Conservation (phyloP, 1,284 basidiomycete species). For the Thecaphora frezii region DNA sequence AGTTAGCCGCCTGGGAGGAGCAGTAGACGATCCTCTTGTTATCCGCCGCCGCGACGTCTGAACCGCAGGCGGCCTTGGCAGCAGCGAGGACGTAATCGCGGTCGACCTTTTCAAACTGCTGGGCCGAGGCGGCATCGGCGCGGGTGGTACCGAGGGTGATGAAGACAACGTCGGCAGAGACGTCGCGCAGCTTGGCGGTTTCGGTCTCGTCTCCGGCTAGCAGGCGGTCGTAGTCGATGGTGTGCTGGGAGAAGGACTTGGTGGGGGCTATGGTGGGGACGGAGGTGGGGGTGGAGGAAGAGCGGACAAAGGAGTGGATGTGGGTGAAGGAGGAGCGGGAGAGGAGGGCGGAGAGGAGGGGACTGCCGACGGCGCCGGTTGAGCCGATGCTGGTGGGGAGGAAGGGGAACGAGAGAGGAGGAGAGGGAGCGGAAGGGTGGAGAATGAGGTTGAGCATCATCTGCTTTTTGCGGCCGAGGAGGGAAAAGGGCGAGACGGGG, state of each 20-base stretch:
- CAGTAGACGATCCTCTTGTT: slow-evolving; percentile 68
- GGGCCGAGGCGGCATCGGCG: slow-evolving; percentile 66
- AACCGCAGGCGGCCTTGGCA: slow-evolving; percentile 65
- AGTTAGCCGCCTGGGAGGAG: slow-evolving; percentile 62
- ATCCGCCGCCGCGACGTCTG: slow-evolving; percentile 56
- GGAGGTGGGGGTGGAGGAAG: slow-evolving; percentile 59
- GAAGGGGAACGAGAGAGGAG: no score
- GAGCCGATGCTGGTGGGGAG: slow-evolving; percentile 24
- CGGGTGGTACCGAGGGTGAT: slow-evolving; percentile 44
- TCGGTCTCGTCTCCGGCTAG: slow-evolving; percentile 10
- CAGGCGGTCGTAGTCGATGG: slow-evolving; percentile 40
- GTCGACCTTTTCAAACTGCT: slow-evolving; percentile 73
- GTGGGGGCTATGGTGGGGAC: slow-evolving; percentile 49
- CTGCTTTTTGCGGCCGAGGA: no score
- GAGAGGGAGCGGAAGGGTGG: no score
- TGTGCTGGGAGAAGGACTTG: slow-evolving; percentile 19
- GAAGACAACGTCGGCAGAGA: slow-evolving; percentile 17
- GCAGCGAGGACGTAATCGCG: slow-evolving; percentile 73
- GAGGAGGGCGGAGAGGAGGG: slow-evolving; percentile 29
- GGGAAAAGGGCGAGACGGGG: no score
- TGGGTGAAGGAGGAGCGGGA: slow-evolving; percentile 53
- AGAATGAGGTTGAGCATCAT: no score
- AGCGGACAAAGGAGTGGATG: slow-evolving; percentile 70
- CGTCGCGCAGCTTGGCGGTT: slow-evolving; percentile 13
- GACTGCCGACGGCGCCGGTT: slow-evolving; percentile 44